Base-by-base conservation (phyloP, 2,329 filamentous ascomycete genomes). In the Dactylella cylindrospora region DNA sequence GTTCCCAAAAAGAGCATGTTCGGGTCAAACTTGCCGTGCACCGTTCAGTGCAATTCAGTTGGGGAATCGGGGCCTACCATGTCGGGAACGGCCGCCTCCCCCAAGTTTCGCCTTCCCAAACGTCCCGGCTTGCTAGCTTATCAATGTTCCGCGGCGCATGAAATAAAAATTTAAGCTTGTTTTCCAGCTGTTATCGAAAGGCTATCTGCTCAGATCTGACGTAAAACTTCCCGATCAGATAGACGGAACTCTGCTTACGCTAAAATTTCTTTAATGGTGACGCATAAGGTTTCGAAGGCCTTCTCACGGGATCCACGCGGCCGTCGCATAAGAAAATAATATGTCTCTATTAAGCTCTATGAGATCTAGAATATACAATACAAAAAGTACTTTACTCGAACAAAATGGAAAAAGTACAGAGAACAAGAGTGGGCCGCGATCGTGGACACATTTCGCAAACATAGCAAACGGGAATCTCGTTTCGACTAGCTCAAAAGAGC, bases 11-110 rank as follows among this genome's bases (percentile, higher is more conserved):
- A n/a, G n/a, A n/a, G n/a, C n/a, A n/a, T n/a, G 19, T 13, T 39
- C 49, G 57, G 57, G 26, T 49, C 20, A 20, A 38, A 29, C 15
- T 39, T 52, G 49, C 57, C 57, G 57, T 54, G 19, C 57, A 32
- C 57, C 43, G 49, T 36, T 29, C 29, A 26, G 35, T 29, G 20
- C 12, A 26, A 41, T 44, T 28, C 29, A 49, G n/a, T 26, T 22
- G 19, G 20, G 13, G 8, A 9, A 17, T 53, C 55, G 47, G 54
- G n/a, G 20, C 17, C 4, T 46, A 32, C 54, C 54, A 59, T 39
- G 26, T 62, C 57, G 57, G 57, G 12, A 54, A 25, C 57, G 57
- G 57, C 57, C 57, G 57, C 10, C 38, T 47, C 57, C 51, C 57
- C 55, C 41, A 53, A 43, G 47, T n/a, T 22, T 10, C 25, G n/a